Conservation (phyloP, 768 basidiomycete species). For the Leccinum olivaceopallidum region DNA sequence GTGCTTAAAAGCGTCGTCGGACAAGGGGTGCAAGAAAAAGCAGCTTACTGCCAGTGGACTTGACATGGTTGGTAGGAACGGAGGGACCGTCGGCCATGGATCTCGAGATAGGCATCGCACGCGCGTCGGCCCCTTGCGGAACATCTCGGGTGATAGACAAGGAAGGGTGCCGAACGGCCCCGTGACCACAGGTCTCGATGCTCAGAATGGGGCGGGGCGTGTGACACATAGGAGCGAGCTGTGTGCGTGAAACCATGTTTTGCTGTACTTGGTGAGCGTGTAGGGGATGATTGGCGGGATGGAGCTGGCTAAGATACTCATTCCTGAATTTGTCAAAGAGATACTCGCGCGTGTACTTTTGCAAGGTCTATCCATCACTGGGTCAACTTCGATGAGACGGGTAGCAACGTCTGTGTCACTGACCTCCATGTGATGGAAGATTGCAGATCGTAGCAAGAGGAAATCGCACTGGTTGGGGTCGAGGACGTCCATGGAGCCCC, state of each 20-base stretch:
- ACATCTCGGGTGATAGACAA: constrained; percentile 49
- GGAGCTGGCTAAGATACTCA: constrained; percentile 58
- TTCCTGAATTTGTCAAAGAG: constrained; percentile 74
- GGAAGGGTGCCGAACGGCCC: constrained; percentile 44
- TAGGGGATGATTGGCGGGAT: constrained; percentile 43
- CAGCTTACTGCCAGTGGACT: constrained; percentile 39
- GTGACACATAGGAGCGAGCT: constrained; percentile 33
- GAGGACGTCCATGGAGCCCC: constrained; percentile 82
- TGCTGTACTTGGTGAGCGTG: constrained; percentile 47
- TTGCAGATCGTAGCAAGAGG: constrained; percentile 67
- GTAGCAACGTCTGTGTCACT: constrained; percentile 26
- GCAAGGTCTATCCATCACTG: constrained; percentile 60
- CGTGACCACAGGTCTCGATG: constrained; percentile 57
- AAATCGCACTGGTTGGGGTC: constrained; percentile 84
- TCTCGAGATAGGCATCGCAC: constrained; percentile 43
- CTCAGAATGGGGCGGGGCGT: constrained; percentile 57
- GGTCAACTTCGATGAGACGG: constrained; percentile 17
- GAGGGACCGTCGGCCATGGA: constrained; percentile 36
- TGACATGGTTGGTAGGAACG: constrained; percentile 32
- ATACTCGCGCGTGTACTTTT: constrained; percentile 83
- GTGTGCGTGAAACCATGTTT: constrained; percentile 34
- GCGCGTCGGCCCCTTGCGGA: constrained; percentile 44
- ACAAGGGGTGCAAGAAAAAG: constrained; percentile 5
- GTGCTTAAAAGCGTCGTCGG: constrained; percentile 17
- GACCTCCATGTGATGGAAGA: constrained; percentile 91